Percentiles rank a stretch among this genome's conserved stretches.
Conservation (phyloP, 371 early-diverging fungal species). For the Zychaea mexicana region DNA sequence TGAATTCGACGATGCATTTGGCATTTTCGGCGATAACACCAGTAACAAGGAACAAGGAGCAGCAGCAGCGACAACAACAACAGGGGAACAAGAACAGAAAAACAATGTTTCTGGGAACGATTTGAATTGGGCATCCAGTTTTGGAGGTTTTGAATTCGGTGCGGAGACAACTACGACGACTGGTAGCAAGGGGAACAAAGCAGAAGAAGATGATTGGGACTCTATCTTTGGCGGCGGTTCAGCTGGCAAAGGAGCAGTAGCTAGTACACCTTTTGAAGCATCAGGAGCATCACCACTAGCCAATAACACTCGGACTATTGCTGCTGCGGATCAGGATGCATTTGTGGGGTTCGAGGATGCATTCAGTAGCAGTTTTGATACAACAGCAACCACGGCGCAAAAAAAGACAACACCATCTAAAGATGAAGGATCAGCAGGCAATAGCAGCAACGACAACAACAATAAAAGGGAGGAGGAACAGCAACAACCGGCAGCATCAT, state of each 20-base stretch:
- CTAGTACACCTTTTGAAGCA: too few relatives aligned
- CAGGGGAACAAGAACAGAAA: not conserved
- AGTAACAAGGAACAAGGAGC: not conserved
- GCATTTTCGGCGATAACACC: not conserved
- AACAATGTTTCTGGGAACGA: not conserved
- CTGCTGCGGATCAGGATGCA: not conserved
- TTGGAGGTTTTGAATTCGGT: constrained; percentile 36
- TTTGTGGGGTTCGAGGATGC: constrained; percentile 2
- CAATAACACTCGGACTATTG: not conserved
- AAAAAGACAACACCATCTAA: too few relatives aligned
- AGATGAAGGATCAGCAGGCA: too few relatives aligned
- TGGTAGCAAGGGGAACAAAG: not conserved
- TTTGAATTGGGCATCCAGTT: constrained; percentile 33
- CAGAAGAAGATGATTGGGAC: constrained; percentile 41
- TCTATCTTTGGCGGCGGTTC: constrained; percentile 41
- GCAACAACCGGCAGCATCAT: constrained; percentile 18
- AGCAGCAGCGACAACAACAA: not conserved
- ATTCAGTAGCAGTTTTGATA: not conserved
- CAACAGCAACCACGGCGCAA: not conserved
- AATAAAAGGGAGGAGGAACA: not conserved
- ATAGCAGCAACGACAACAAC: not conserved
- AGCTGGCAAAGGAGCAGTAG: not conserved
- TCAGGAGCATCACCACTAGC: not conserved
- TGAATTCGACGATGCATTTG: constrained; percentile 31
- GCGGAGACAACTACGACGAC: too few relatives aligned